A percentile compares a stretch with the other conserved stretches of the same genome.
Conservation (phyloP, 495 filamentous ascomycete genomes). For the Haplographium delicatum region DNA sequence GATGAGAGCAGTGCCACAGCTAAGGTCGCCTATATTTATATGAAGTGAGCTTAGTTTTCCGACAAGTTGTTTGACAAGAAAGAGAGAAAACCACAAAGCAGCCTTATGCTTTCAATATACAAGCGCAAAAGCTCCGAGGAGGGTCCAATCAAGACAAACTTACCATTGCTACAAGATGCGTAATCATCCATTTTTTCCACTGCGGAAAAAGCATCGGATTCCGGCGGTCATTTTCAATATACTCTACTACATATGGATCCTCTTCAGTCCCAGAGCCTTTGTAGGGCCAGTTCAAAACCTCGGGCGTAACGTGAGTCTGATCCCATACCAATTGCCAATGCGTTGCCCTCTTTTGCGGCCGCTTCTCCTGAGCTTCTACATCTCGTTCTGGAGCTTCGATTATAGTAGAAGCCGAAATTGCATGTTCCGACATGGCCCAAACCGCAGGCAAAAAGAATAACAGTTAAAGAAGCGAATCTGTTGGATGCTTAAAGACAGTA, state of each 20-base stretch:
- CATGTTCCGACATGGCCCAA: too few species aligned
- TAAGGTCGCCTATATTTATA: conserved; percentile 47
- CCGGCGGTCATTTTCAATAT: conserved; percentile 66
- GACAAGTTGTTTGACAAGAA: background rate
- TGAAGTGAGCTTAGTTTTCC: background rate
- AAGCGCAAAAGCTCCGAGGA: too few species aligned
- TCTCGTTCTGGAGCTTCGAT: conserved; percentile 9
- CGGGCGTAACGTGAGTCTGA: conserved; percentile 20
- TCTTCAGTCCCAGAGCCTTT: conserved; percentile 67
- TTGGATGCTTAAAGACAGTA: background rate
- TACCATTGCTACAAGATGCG: conserved; percentile 54
- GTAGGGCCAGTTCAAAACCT: conserved; percentile 37
- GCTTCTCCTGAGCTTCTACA: conserved; percentile 11
- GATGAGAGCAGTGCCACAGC: conserved; percentile 75
- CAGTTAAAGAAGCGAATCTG: background rate
- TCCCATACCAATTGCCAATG: conserved; percentile 21
- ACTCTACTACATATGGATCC: conserved; percentile 72
- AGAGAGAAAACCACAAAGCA: background rate
- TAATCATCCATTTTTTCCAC: conserved; percentile 67
- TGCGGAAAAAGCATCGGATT: conserved; percentile 63
- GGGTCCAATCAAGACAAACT: background rate
- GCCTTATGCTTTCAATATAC: too few species aligned
- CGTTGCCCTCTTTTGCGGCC: conserved; percentile 6
- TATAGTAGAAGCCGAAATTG: conserved; percentile 10
- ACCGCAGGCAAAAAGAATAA: too few species aligned